phyloP scores from a whole-genome alignment of 805 yeast genomes.

The Scheffersomyces ergatensis region DNA sequence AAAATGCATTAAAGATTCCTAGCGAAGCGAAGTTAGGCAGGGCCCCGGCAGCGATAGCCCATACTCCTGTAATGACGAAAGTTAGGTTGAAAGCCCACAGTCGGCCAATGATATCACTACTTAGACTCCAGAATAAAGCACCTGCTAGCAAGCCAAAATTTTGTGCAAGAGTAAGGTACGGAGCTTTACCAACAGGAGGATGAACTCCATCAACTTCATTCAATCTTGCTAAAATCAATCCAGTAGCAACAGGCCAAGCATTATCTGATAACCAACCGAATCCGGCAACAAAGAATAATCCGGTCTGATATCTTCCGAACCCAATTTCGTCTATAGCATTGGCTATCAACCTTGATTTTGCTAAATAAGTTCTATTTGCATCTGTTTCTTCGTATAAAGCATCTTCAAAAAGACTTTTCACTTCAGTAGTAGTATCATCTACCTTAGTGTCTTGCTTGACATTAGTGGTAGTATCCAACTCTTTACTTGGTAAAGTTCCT shows the following conservation, averaged over 20 bases:
- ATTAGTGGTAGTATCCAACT: too few relatives aligned
- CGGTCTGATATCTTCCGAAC: constrained; percentile 45
- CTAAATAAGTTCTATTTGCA: constrained; percentile 15
- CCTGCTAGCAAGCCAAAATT: constrained; percentile 37
- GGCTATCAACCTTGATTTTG: constrained; percentile 17
- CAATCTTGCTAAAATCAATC: constrained; percentile 28
- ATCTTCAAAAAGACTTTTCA: background rate
- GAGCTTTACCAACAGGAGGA: constrained; percentile 27
- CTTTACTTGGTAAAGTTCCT: too few relatives aligned
- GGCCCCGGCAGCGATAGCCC: constrained; percentile 26
- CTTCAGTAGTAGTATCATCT: background rate
- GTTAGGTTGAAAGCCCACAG: constrained; percentile 29
- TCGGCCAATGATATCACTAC: constrained; percentile 29
- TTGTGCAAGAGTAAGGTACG: constrained; percentile 41
- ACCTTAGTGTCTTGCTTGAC: background rate
- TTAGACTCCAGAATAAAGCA: constrained; percentile 27
- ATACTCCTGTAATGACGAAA: constrained; percentile 22
- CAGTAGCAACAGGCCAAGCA: constrained; percentile 38
- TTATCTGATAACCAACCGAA: constrained; percentile 54
- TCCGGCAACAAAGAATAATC: constrained; percentile 54
- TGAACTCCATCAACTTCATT: constrained; percentile 36
- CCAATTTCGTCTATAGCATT: constrained; percentile 36
- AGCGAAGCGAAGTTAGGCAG: constrained; percentile 27
- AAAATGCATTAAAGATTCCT: constrained; percentile 22
- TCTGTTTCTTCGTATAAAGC: constrained; percentile 7